These are phyloP conservation scores for Pseudonectria foliicola DNA, from an alignment of 2,329 filamentous ascomycete genomes.

Conservation along the genomic window DNA sequence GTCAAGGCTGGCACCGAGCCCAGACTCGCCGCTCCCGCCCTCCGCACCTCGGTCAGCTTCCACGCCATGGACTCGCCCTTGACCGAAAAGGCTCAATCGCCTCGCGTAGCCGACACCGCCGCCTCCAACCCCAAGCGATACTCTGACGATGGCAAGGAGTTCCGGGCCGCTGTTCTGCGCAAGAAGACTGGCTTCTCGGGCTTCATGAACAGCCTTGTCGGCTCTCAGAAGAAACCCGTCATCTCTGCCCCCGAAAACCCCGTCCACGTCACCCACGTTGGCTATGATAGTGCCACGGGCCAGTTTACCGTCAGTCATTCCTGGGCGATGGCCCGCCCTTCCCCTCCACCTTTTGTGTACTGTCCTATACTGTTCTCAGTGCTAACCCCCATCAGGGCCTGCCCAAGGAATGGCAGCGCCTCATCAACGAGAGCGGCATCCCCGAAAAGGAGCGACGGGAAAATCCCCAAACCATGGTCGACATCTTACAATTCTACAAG, in stretches of 20 bases:
- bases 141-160: slow-evolving; percentile 68
- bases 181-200: slow-evolving; percentile 87
- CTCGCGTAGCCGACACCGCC: slow-evolving; percentile 30
- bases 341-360: too few species aligned
- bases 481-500: slow-evolving; percentile 96
- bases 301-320: slow-evolving; percentile 75
- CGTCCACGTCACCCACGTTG: slow-evolving; percentile 95
- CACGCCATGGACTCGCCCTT: slow-evolving; percentile 31
- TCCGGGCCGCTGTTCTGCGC: slow-evolving; percentile 54
- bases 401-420: slow-evolving; percentile 94
- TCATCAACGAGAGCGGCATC: slow-evolving; percentile 93
- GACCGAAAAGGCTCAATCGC: slow-evolving; percentile 30
- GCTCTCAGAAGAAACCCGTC: slow-evolving; percentile 80
- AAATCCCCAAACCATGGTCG: slow-evolving; percentile 90
- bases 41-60: slow-evolving; percentile 58
- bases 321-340: slow-evolving; percentile 8
- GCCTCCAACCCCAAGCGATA: slow-evolving; percentile 58
- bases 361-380: too few species aligned
- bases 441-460: slow-evolving; percentile 93
- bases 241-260: slow-evolving; percentile 98
- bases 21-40: slow-evolving; percentile 42
- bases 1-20: slow-evolving; percentile 48
- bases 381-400: slow-evolving; percentile 58
- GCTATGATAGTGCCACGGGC: slow-evolving; percentile 91
- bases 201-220: slow-evolving; percentile 76